Conservation (phyloP, 495 filamentous ascomycete species). For the Neurospora pannonica region DNA sequence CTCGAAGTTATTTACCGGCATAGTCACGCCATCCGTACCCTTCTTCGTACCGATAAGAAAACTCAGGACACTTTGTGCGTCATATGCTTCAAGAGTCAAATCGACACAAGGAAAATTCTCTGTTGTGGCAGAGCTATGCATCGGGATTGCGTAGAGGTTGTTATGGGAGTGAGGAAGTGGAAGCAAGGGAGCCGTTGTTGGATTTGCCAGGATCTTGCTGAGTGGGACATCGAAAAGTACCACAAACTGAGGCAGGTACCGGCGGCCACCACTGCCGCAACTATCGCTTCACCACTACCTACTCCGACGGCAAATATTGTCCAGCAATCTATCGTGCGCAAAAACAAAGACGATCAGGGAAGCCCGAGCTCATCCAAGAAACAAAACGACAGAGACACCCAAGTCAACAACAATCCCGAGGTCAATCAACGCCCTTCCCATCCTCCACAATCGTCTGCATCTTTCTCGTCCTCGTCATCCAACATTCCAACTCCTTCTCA, state of each 20-base stretch:
- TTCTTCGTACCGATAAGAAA: not conserved
- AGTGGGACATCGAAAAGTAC: not conserved
- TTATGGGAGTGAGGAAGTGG: rapidly evolving
- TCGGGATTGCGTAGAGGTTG: not conserved
- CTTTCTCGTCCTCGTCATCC: not conserved
- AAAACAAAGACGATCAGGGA: not conserved
- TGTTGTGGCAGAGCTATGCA: not conserved
- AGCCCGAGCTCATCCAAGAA: not conserved
- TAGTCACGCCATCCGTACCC: not conserved
- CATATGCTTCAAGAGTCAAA: not conserved
- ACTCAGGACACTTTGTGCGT: not conserved
- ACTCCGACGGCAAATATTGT: not conserved
- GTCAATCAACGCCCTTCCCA: not conserved
- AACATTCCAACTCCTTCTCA: not conserved
- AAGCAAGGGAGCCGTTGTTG: not conserved
- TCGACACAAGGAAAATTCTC: too few species aligned
- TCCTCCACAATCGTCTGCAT: not conserved
- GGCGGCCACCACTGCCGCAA: not conserved
- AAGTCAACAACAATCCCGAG: not conserved
- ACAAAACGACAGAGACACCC: not conserved
- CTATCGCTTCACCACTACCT: not conserved
- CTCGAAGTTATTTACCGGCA: not conserved
- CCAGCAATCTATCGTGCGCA: not conserved
- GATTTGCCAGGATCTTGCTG: not conserved
- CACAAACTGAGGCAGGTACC: not conserved